These are phyloP conservation scores for Puccinia novopanici DNA, from an alignment of 1,284 basidiomycete genomes.

Conservation along the genomic window DNA sequence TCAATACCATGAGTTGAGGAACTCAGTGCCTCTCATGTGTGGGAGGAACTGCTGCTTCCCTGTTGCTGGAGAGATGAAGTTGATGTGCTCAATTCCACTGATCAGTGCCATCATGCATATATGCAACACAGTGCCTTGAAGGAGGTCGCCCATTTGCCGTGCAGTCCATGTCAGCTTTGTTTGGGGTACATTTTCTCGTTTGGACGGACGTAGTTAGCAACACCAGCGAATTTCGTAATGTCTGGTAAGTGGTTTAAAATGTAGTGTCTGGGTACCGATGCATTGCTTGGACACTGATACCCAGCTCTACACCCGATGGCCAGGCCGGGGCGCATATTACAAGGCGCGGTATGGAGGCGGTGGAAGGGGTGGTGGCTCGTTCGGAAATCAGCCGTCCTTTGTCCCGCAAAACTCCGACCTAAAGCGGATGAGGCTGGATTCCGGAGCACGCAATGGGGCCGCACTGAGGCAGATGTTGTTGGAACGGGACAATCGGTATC, in stretches of 20 bases:
- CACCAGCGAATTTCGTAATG: neutral
- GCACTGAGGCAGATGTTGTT: slow-evolving; percentile 33
- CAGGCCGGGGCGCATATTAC: slow-evolving; percentile 43
- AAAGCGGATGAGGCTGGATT: slow-evolving; percentile 13
- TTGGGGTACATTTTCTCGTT: too few relatives aligned
- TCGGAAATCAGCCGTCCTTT: slow-evolving; percentile 6
- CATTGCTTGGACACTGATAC: neutral
- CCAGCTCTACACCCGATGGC: neutral
- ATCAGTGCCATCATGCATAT: too few relatives aligned
- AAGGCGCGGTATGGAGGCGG: slow-evolving; percentile 48
- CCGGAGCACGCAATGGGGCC: slow-evolving; percentile 7
- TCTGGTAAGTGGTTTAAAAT: neutral
- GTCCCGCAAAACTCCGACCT: neutral
- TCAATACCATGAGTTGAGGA: too few relatives aligned
- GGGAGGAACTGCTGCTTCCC: too few relatives aligned
- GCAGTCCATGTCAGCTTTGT: too few relatives aligned
- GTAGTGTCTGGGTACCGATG: neutral
- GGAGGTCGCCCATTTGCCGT: too few relatives aligned
- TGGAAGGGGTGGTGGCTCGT: slow-evolving; percentile 17
- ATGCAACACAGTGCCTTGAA: too few relatives aligned
- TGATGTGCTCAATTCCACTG: too few relatives aligned
- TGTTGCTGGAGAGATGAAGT: too few relatives aligned
- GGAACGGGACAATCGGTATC: slow-evolving; percentile 48
- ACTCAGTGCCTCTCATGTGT: too few relatives aligned
- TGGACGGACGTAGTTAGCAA: neutral